phyloP scores from a whole-genome alignment of 495 filamentous ascomycete species.

The Podospora comata region DNA sequence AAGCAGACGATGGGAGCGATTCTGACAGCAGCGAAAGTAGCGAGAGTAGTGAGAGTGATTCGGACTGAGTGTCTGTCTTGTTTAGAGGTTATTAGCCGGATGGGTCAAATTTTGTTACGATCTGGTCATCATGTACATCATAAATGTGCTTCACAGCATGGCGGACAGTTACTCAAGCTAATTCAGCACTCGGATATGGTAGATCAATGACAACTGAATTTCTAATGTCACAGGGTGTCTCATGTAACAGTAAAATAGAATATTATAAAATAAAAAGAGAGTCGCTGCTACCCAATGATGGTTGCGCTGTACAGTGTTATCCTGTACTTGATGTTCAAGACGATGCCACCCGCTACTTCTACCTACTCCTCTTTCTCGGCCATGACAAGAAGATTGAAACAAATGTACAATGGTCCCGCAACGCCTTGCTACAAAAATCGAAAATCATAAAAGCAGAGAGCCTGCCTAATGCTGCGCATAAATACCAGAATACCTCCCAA shows the following conservation, averaged over 20 bases:
- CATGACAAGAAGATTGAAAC: background rate
- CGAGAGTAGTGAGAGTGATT: constrained; percentile 16
- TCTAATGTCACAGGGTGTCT: background rate
- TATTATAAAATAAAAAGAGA: background rate
- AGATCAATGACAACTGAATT: background rate
- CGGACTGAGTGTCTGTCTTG: background rate
- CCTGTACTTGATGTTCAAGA: background rate
- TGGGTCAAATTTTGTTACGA: background rate
- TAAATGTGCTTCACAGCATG: background rate
- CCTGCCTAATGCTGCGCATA: background rate
- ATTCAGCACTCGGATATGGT: background rate
- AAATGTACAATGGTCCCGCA: constrained; percentile 6
- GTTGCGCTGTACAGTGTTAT: background rate
- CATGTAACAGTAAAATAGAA: background rate
- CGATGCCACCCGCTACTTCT: background rate
- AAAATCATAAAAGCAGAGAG: constrained; percentile 1
- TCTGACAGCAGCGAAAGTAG: constrained; percentile 13
- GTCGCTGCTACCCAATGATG: constrained; percentile 4
- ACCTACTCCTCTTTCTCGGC: background rate
- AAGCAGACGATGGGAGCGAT: constrained; percentile 20
- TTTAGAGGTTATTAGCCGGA: background rate
- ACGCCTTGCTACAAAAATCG: constrained; percentile 9
- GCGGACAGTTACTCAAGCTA: background rate
- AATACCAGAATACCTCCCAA: constrained; percentile 13
- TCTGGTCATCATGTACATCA: background rate